These are phyloP conservation scores for Lithohypha guttulata DNA, from an alignment of 2,329 filamentous ascomycete species.

Conservation along the genomic window DNA sequence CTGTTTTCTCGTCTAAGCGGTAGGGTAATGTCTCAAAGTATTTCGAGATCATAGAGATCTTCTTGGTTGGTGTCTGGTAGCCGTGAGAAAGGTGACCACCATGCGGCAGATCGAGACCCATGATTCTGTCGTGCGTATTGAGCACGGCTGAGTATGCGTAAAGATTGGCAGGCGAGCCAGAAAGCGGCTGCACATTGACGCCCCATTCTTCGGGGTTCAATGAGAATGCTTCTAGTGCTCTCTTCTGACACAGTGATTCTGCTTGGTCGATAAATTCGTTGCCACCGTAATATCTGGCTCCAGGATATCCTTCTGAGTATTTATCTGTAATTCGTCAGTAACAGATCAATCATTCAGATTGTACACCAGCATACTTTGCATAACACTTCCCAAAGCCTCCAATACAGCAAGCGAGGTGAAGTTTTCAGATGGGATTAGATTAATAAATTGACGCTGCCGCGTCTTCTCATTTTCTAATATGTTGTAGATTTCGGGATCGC, in stretches of 20 bases:
- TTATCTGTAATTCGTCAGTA: constrained; percentile 50
- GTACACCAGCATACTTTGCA: constrained; percentile 59
- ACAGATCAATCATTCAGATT: no score
- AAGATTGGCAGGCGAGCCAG: constrained; percentile 88
- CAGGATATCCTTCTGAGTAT: constrained; percentile 97
- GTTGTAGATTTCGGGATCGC: constrained; percentile 74
- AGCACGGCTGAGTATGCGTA: constrained; percentile 96
- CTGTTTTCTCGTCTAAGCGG: constrained; percentile 78
- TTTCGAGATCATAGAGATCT: constrained; percentile 96
- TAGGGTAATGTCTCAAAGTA: constrained; percentile 99
- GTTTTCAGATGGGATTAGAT: constrained; percentile 98
- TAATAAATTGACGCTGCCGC: constrained; percentile 95
- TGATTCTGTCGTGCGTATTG: constrained; percentile 84
- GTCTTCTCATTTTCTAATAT: constrained; percentile 64
- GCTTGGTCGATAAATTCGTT: constrained; percentile 98
- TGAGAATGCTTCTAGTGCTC: constrained; percentile 84
- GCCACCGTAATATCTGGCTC: constrained; percentile 96
- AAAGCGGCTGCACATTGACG: constrained; percentile 72
- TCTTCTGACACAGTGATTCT: constrained; percentile 86
- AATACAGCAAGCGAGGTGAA: constrained; percentile 97
- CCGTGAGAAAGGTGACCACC: constrained; percentile 93
- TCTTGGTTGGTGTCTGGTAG: constrained; percentile 87
- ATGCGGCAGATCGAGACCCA: constrained; percentile 94
- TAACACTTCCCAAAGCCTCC: constrained; percentile 86
- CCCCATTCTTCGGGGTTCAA: constrained; percentile 85